Percentiles rank a stretch among this genome's conserved stretches.
Evolutionary conservation across 148 eudicot species (phyloP).

Genomic region (Rhododendron ovatum): DNA sequence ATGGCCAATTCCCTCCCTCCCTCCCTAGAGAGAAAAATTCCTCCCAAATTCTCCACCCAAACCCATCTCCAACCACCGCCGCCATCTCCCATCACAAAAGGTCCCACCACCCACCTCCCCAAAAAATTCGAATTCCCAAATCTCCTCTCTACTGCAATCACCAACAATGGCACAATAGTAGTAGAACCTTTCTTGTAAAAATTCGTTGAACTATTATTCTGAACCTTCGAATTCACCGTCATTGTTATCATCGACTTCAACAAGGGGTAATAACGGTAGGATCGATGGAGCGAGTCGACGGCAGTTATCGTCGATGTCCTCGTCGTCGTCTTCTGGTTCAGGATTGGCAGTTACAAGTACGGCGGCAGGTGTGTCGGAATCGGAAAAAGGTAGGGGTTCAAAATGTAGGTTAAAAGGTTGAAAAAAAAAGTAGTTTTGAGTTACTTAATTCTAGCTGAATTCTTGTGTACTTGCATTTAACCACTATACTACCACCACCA

Average conservation of each 20-base stretch:
- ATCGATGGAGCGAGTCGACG: neutral
- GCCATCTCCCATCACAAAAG: too few relatives aligned
- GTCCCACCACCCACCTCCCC: too few relatives aligned
- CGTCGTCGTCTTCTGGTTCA: neutral
- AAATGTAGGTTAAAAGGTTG: too few relatives aligned
- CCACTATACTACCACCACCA: too few relatives aligned
- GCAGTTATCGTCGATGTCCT: neutral
- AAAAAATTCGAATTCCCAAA: neutral
- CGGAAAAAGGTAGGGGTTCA: neutral
- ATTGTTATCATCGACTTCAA: neutral
- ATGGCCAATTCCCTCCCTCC: too few relatives aligned
- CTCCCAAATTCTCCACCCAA: too few relatives aligned
- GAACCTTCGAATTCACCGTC: neutral
- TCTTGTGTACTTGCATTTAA: too few relatives aligned
- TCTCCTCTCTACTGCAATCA: neutral
- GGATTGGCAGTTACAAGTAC: neutral
- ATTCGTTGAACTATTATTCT: neutral
- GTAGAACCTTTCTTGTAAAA: neutral
- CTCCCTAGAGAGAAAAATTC: too few relatives aligned
- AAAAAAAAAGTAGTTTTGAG: too few relatives aligned
- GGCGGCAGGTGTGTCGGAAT: neutral
- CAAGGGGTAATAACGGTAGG: too few relatives aligned
- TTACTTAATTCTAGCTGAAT: too few relatives aligned
- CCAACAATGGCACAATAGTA: neutral
- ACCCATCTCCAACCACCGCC: too few relatives aligned